Evolutionary conservation across 2,329 filamentous ascomycete genomes (phyloP).

Genomic region (Clarireedia paspali): DNA sequence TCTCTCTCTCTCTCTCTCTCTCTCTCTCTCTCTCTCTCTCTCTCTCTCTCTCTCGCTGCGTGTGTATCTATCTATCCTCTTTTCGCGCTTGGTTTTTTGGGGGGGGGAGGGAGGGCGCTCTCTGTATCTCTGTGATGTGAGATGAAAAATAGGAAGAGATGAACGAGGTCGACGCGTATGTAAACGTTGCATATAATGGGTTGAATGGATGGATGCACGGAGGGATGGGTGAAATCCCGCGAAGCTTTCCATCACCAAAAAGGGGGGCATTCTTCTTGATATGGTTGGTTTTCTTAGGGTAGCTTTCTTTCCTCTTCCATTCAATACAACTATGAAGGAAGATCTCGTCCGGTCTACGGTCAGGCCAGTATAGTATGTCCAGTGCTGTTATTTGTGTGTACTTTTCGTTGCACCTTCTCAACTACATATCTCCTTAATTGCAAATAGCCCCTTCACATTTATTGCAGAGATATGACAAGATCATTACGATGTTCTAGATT

Average conservation of each 20-base stretch:
- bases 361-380: no score
- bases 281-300: not conserved
- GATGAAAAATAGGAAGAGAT: not conserved
- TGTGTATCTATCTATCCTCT: conserved; percentile 11
- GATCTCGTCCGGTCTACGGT: no score
- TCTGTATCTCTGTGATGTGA: not conserved
- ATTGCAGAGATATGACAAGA: no score
- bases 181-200: not conserved
- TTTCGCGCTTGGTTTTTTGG: conserved; percentile 5
- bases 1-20: no score
- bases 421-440: no score
- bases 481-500: not conserved
- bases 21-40: no score
- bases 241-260: not conserved
- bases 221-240: not conserved
- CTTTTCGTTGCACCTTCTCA: no score
- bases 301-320: conserved; percentile 5
- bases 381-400: no score
- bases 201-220: conserved; percentile 1
- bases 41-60: conserved; percentile 2
- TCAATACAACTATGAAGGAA: not conserved
- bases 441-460: no score
- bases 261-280: not conserved
- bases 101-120: not conserved
- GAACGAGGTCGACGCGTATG: not conserved